These are phyloP conservation scores for Fibroporia radiculosa DNA, from an alignment of 768 basidiomycete species.

Conservation along the genomic window DNA sequence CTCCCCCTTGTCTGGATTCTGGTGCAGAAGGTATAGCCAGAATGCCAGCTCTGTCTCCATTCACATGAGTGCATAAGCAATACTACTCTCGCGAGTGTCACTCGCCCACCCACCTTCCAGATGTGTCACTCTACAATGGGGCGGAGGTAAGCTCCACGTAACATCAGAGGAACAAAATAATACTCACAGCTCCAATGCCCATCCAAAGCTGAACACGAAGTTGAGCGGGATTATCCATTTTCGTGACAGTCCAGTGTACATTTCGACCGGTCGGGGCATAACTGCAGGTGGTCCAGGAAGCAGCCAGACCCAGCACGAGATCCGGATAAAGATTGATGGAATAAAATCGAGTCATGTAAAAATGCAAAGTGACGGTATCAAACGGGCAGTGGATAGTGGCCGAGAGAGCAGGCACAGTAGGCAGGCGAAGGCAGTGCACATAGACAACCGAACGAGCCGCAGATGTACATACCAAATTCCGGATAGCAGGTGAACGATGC, in stretches of 20 bases:
- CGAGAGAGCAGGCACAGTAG: too few species aligned
- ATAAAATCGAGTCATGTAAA: background rate
- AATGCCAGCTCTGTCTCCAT: conserved; percentile 55
- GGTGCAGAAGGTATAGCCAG: conserved; percentile 78
- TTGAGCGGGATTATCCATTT: conserved; percentile 61
- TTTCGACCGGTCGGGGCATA: conserved; percentile 44
- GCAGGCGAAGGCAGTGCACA: too few species aligned
- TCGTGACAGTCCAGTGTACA: conserved; percentile 39
- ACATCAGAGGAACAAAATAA: background rate
- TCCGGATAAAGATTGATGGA: too few species aligned
- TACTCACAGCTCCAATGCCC: conserved; percentile 72
- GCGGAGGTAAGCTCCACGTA: background rate
- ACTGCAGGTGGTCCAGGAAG: too few species aligned
- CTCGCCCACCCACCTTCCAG: conserved; percentile 53
- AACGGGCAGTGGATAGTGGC: background rate
- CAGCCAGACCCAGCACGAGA: too few species aligned
- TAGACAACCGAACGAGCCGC: background rate
- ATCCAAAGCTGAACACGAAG: conserved; percentile 63
- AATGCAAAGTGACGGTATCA: background rate
- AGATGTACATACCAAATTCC: too few species aligned
- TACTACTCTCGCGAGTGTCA: background rate
- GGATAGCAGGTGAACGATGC: too few species aligned
- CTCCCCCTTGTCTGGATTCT: conserved; percentile 58
- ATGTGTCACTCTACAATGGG: conserved; percentile 71
- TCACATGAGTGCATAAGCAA: too few species aligned